Percentiles rank a stretch among this genome's conserved stretches.
Evolutionary conservation across 345 rosid genomes (phyloP).

Genomic region (Luvunga scandens): DNA sequence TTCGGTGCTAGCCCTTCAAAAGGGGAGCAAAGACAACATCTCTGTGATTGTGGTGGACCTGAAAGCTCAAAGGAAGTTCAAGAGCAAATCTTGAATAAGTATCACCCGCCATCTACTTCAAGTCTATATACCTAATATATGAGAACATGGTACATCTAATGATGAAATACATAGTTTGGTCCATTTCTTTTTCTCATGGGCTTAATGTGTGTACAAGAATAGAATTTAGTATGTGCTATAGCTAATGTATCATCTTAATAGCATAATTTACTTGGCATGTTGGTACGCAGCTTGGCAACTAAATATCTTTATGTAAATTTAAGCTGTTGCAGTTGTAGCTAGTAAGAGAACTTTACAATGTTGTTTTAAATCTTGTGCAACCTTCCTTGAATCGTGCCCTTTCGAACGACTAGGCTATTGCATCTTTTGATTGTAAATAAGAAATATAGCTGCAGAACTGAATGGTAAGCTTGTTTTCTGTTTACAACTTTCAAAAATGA

Average conservation of each 20-base stretch:
- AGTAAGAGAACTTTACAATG: conserved; percentile 2
- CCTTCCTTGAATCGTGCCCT: neutral
- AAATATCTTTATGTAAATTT: conserved; percentile 9
- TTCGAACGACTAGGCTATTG: neutral
- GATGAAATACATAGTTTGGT: conserved; percentile 52
- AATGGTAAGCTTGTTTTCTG: neutral
- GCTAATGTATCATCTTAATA: conserved; percentile 23
- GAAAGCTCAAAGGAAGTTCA: conserved; percentile 84
- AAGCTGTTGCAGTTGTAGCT: conserved; percentile 3
- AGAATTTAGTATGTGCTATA: conserved; percentile 25
- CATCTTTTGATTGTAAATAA: too few relatives aligned
- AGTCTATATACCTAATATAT: conserved; percentile 31
- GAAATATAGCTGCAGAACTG: too few relatives aligned
- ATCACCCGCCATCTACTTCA: conserved; percentile 10
- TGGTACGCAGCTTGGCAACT: conserved; percentile 1
- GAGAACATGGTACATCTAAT: conserved; percentile 32
- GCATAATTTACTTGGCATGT: conserved; percentile 1
- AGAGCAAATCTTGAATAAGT: conserved; percentile 49
- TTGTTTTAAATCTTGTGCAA: neutral
- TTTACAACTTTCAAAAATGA: neutral
- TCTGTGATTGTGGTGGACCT: conserved; percentile 84
- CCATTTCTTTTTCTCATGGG: conserved; percentile 77
- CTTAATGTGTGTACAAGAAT: conserved; percentile 54
- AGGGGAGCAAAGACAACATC: conserved; percentile 86
- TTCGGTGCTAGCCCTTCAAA: conserved; percentile 64